Percentiles rank a stretch among this genome's conserved stretches.
These are phyloP conservation scores for Clonostachys rosea DNA, from an alignment of 2,329 filamentous ascomycete genomes.

Conservation along the genomic window DNA sequence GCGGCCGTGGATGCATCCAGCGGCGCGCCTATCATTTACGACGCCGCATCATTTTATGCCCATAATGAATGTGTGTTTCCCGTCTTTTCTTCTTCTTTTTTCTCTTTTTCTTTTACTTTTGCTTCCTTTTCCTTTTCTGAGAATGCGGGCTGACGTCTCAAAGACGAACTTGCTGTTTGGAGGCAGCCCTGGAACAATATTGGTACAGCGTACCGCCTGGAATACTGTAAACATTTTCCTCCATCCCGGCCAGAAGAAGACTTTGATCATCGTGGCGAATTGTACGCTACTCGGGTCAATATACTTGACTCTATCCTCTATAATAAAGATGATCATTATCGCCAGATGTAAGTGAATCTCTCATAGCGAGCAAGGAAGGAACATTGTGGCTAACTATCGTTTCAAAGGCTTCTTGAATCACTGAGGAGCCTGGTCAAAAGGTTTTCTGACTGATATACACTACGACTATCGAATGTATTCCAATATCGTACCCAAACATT, in stretches of 20 bases:
- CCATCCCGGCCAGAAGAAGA: constrained; percentile 13
- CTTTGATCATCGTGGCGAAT: constrained; percentile 13
- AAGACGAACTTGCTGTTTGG: constrained; percentile 4
- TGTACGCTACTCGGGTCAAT: constrained; percentile 12
- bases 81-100: too few relatives aligned
- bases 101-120: neutral
- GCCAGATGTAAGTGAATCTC: neutral
- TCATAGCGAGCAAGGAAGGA: too few relatives aligned
- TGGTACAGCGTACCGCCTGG: constrained; percentile 7
- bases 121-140: too few relatives aligned
- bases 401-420: too few relatives aligned
- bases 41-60: constrained; percentile 19
- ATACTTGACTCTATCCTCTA: constrained; percentile 12
- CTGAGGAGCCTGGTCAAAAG: too few relatives aligned
- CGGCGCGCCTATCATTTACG: constrained; percentile 19
- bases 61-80: constrained; percentile 15
- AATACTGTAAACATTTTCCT: constrained; percentile 11
- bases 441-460: too few relatives aligned
- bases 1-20: constrained; percentile 15
- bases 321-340: constrained; percentile 3
- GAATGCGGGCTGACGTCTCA: neutral
- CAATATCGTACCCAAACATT: too few relatives aligned
- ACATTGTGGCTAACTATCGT: too few relatives aligned
- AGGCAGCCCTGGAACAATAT: constrained; percentile 4
- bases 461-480: too few relatives aligned